Base-by-base conservation (phyloP, 2,329 filamentous ascomycete genomes). In the Apiospora saccharicola region DNA sequence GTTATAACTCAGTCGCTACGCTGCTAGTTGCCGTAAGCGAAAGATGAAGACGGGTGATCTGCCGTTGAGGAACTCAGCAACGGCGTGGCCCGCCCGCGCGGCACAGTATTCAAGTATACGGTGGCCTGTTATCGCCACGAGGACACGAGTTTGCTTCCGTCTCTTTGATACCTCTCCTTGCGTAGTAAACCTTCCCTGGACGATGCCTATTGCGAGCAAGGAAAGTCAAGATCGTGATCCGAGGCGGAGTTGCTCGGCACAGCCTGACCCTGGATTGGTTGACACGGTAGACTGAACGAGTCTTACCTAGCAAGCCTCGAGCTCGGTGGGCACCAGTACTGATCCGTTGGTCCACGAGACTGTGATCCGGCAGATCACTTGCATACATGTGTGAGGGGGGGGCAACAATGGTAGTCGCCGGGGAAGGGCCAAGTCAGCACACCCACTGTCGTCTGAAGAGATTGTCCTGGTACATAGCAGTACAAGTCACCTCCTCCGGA, bases 351-450 rank as follows among this genome's bases (percentile, higher is more conserved):
- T 14, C 34, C 57, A n/a, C 3, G 34, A n/a, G 19, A 37, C 34
- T 41, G 57, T 64, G 34, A 64, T 64, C 30, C 37, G 30, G 34
- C 22, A 41, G 19, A 64, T n/a, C 57, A 64, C 57, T 41, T 64
- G 57, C 57, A 64, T 64, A 64, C 57, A 64, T 64, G 19, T 41
- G 30, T 13, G 53, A 64, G 57, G 57, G 22, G 57, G 37, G 37
- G 37, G 37, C 8, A 10, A 19, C n/a, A 34, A 64, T 64, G 57
- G 30, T 12, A 64, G 57, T 41, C 6, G 10, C 24, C 34, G 19
- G 34, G n/a, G 19, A 64, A 41, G 10, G 57, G 34, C n/a, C 57
- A 41, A 64, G 8, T 64, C 8, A 41, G 7, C 57, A n/a, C 57
- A 41, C 19, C 19, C 37, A 64, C 57, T 10, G 57, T 41, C 34